phyloP scores from a whole-genome alignment of 106 monocot species.

The Cymbidium sinense region DNA sequence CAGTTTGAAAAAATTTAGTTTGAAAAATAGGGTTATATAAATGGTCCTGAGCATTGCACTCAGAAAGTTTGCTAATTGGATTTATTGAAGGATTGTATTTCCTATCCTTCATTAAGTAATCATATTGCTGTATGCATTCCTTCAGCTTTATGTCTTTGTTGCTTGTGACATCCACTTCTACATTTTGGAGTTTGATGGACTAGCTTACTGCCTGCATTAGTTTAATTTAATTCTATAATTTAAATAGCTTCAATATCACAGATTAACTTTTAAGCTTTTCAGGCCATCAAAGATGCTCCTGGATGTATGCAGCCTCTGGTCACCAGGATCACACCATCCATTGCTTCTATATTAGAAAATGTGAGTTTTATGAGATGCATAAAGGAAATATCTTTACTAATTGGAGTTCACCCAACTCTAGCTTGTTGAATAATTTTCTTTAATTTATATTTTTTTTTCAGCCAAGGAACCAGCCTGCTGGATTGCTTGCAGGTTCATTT shows the following conservation, averaged over 20 bases:
- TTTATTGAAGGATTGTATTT: too few species aligned
- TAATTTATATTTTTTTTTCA: constrained; percentile 11
- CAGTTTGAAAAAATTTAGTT: too few species aligned
- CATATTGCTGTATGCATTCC: too few species aligned
- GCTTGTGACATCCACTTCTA: neutral
- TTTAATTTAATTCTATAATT: neutral
- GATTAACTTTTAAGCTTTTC: constrained; percentile 23
- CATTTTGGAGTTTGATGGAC: neutral
- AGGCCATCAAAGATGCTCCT: constrained; percentile 95
- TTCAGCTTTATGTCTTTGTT: neutral
- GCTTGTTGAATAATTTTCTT: constrained; percentile 10
- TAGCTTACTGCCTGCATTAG: neutral
- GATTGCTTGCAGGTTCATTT: constrained; percentile 85
- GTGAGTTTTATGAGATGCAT: constrained; percentile 20
- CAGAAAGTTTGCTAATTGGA: too few species aligned
- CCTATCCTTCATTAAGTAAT: too few species aligned
- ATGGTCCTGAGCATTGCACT: too few species aligned
- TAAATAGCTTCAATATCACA: neutral
- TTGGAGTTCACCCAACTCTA: neutral
- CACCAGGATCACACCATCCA: constrained; percentile 73
- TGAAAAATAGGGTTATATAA: too few species aligned
- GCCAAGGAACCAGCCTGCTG: constrained; percentile 62
- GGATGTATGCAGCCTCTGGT: constrained; percentile 70
- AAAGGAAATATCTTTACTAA: neutral
- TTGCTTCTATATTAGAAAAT: constrained; percentile 61